These are phyloP conservation scores for Fusarium circinatum DNA, from an alignment of 2,329 filamentous ascomycete species.

Conservation along the genomic window DNA sequence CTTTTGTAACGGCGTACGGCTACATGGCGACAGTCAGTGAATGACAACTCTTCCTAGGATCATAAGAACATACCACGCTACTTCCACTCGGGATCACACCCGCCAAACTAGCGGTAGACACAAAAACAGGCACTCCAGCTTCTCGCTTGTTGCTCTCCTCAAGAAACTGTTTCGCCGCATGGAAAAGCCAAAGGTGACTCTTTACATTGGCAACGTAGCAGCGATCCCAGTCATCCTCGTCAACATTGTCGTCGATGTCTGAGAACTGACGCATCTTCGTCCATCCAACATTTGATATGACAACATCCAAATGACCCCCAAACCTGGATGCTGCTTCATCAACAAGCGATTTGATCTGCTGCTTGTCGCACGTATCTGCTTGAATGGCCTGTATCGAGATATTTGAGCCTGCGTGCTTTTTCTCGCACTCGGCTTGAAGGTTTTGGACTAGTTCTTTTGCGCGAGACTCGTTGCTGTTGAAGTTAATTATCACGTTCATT, in stretches of 20 bases:
- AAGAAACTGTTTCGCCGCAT: constrained; percentile 55
- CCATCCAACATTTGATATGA: constrained; percentile 79
- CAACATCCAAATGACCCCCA: constrained; percentile 71
- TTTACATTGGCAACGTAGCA: constrained; percentile 72
- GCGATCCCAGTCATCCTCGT: constrained; percentile 68
- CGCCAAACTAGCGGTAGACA: constrained; percentile 72
- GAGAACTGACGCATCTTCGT: constrained; percentile 57
- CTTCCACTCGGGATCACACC: constrained; percentile 73
- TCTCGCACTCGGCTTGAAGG: constrained; percentile 52
- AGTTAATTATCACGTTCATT: constrained; percentile 79
- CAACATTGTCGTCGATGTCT: constrained; percentile 62
- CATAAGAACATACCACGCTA: constrained; percentile 56
- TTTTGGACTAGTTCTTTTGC: constrained; percentile 68
- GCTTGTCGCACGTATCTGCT: constrained; percentile 60
- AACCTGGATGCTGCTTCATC: constrained; percentile 67
- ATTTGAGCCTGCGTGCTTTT: not conserved
- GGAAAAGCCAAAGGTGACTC: constrained; percentile 68
- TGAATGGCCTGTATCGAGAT: constrained; percentile 55
- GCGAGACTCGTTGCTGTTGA: constrained; percentile 68
- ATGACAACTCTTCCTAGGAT: not conserved
- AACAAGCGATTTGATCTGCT: constrained; percentile 56
- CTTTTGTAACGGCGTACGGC: constrained; percentile 83
- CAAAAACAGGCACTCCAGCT: constrained; percentile 60
- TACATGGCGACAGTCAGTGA: constrained; percentile 28
- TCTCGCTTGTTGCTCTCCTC: constrained; percentile 64